Evolutionary conservation across 305 asterid genomes (phyloP).

Genomic region (Rubia balearica): DNA sequence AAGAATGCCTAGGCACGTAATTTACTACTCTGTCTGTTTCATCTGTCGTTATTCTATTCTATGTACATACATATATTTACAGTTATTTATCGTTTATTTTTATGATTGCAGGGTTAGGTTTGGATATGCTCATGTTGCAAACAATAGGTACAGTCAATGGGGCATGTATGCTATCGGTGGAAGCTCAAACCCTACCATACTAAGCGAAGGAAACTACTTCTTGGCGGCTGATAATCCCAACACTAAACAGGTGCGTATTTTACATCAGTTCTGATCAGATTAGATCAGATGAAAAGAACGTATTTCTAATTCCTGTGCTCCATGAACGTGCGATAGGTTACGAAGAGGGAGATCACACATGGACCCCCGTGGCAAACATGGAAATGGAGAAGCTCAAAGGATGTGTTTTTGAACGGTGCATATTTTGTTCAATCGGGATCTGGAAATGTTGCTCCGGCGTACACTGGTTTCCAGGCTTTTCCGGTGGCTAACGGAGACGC

Average conservation of each 20-base stretch:
- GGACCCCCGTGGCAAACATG: not conserved
- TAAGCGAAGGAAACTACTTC: not conserved
- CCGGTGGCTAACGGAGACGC: not conserved
- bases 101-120: not conserved
- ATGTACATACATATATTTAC: no score
- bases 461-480: not conserved
- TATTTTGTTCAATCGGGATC: not conserved
- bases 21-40: no score
- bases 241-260: not conserved
- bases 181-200: not conserved
- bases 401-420: not conserved
- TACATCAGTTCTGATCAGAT: no score
- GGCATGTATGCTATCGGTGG: not conserved
- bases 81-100: no score
- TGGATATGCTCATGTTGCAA: not conserved
- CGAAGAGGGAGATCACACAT: not conserved
- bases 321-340: not conserved
- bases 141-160: not conserved
- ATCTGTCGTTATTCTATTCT: no score
- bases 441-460: not conserved
- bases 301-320: no score
- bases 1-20: constrained; percentile 1
- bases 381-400: not conserved
- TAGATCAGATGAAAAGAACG: no score
- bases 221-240: not conserved